These are phyloP conservation scores for Pichia occidentalis DNA, from an alignment of 805 yeast species.

Conservation along the genomic window DNA sequence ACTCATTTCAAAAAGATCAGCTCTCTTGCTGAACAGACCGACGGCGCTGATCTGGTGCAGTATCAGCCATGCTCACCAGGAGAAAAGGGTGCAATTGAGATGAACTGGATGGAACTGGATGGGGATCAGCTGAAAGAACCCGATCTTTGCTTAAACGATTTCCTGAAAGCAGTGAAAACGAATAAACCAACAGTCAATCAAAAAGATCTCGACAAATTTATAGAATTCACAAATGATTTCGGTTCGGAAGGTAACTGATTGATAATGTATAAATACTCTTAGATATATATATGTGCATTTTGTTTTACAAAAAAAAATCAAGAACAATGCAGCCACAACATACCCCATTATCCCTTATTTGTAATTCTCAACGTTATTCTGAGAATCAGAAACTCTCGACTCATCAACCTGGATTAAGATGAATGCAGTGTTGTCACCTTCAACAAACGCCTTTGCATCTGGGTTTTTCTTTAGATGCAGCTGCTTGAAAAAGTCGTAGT, in stretches of 20 bases:
- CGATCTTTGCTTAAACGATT: conserved; percentile 81
- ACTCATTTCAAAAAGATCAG: conserved; percentile 78
- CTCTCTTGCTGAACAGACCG: conserved; percentile 33
- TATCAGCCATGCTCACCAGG: conserved; percentile 97
- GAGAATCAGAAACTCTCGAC: conserved; percentile 75
- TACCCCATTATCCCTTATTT: conserved; percentile 5
- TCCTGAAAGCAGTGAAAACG: conserved; percentile 82
- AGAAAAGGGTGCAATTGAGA: conserved; percentile 75
- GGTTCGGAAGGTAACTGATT: conserved; percentile 94
- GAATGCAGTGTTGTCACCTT: conserved; percentile 56
- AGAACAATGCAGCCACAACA: not conserved
- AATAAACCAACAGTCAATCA: conserved; percentile 94
- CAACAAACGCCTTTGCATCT: conserved; percentile 63
- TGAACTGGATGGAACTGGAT: conserved; percentile 89
- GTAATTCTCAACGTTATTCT: conserved; percentile 43
- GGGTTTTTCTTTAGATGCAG: conserved; percentile 58
- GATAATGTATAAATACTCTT: not conserved
- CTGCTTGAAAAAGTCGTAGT: conserved; percentile 54
- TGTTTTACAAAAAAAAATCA: too few relatives aligned
- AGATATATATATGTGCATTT: not conserved
- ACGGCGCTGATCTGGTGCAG: conserved; percentile 35
- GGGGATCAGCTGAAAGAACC: conserved; percentile 91
- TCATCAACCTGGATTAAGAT: conserved; percentile 57
- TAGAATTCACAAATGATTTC: conserved; percentile 85
- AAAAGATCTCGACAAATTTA: conserved; percentile 73